Percentiles rank a stretch among this genome's conserved stretches.
phyloP scores from a whole-genome alignment of 257 asterid species.

The Solanum tacnaense region DNA sequence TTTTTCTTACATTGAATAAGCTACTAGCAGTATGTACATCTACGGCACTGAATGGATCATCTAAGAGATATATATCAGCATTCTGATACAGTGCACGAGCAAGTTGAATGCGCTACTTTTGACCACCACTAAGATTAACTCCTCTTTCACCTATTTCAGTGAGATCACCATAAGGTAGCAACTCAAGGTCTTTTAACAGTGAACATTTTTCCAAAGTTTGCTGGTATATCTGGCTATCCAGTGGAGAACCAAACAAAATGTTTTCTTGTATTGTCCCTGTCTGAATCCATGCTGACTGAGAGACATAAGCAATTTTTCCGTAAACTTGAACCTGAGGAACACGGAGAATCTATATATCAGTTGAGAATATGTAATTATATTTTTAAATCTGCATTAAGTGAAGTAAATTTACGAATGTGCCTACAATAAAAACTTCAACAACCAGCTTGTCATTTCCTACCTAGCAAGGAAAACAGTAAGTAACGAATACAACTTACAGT shows the following conservation, averaged over 20 bases:
- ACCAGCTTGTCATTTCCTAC: background rate
- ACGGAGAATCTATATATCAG: background rate
- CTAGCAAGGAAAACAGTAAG: background rate
- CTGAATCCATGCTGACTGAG: slow-evolving; percentile 98
- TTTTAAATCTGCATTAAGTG: background rate
- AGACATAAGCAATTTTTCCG: slow-evolving; percentile 77
- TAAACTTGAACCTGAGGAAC: slow-evolving; percentile 55
- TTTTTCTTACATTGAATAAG: slow-evolving; percentile 47
- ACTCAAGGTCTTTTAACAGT: slow-evolving; percentile 70
- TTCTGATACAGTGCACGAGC: slow-evolving; percentile 89
- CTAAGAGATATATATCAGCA: slow-evolving; percentile 84
- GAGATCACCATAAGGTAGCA: slow-evolving; percentile 74
- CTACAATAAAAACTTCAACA: background rate
- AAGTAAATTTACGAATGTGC: background rate
- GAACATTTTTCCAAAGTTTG: slow-evolving; percentile 75
- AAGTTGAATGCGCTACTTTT: slow-evolving; percentile 88
- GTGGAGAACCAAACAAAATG: slow-evolving; percentile 64
- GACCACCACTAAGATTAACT: slow-evolving; percentile 95
- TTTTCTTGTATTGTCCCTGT: slow-evolving; percentile 82
- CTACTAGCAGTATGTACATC: slow-evolving; percentile 94
- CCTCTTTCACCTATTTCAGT: slow-evolving; percentile 98
- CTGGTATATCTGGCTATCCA: slow-evolving; percentile 51
- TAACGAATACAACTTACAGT: slow-evolving; percentile 51
- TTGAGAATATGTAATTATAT: background rate
- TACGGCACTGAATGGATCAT: slow-evolving; percentile 95